These are phyloP conservation scores for Nicotiana knightiana DNA, from an alignment of 257 asterid species.

Conservation along the genomic window DNA sequence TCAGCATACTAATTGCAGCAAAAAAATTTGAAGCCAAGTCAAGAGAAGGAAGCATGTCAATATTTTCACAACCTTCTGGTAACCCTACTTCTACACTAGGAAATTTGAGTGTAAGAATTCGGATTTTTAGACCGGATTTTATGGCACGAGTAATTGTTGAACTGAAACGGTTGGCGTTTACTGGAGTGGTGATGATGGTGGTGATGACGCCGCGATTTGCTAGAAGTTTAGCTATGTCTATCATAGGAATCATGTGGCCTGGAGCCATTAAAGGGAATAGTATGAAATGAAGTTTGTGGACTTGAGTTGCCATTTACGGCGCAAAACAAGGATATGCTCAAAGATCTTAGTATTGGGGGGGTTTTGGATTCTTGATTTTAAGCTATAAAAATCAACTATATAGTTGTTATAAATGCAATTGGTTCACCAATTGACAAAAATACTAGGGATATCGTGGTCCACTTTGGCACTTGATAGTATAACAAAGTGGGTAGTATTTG, in stretches of 20 bases:
- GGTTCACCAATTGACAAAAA: neutral
- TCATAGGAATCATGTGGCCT: conserved; percentile 48
- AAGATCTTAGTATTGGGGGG: neutral
- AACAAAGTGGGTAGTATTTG: neutral
- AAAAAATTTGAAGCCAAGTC: conserved; percentile 21
- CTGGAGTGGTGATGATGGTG: conserved; percentile 41
- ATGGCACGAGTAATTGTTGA: conserved; percentile 29
- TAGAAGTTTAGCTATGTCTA: conserved; percentile 39
- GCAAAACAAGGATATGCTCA: neutral
- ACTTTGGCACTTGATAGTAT: neutral
- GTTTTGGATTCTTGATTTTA: neutral
- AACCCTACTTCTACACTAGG: conserved; percentile 40
- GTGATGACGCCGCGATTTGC: conserved; percentile 22
- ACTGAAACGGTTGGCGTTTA: conserved; percentile 23
- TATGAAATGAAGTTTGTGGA: conserved; percentile 25
- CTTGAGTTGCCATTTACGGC: neutral
- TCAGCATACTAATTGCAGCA: conserved; percentile 26
- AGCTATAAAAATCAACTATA: too few species aligned
- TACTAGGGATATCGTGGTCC: neutral
- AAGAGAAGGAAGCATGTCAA: conserved; percentile 35
- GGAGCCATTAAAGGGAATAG: conserved; percentile 43
- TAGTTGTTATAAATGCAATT: too few species aligned
- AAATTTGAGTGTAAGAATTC: conserved; percentile 21
- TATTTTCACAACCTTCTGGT: conserved; percentile 41
- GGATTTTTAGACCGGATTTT: conserved; percentile 23